Evolutionary conservation across 768 basidiomycete genomes (phyloP), one percentile per base, ranked within the genome.

Genomic region (Boletus reticulatus): DNA sequence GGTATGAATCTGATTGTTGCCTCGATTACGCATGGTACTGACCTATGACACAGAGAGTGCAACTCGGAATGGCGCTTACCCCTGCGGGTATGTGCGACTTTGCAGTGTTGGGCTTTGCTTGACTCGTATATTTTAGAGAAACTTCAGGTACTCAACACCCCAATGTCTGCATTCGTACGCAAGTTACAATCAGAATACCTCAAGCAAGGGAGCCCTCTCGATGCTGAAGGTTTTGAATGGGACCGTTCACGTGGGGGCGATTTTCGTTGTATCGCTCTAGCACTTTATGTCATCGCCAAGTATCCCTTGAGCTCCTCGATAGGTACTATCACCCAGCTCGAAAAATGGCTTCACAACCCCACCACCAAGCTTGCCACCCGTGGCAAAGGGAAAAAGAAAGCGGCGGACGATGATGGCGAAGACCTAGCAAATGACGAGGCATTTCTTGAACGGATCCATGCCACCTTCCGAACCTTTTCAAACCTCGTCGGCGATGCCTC

Each of bases 31-130:
- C 47, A 19, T 24, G 2, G 41, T 50, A 16, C 45, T 5, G n/a
- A 62, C 43, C 20, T 29, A 22, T 34, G 59, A 19, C 12, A 4
- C 46, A 91, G 86, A 78, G 89, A 47, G 89, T 91, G 8, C 89
- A 90, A 69, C 76, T 88, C 4, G 89, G 89, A 8, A 85, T 91
- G 78, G 87, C 89, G 0, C 74, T 89, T 31, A 89, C 87, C 0
- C 84, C 85, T 5, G 84, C 86, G 59, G 85, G 84, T 81, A 53
- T 34, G 74, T 64, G 0, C 4, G 4, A 13, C 38, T 12, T 19
- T 10, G 8, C 16, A 10, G 17, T 6, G 5, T 16, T 52, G 17
- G 1, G 4, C 32, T 17, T 43, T 38, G n/a, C 43, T 43, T 50
- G 34, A 39, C 48, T 16, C 4, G 12, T 49, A 6, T 36, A 11